phyloP scores from a whole-genome alignment of 306 rosid genomes.

The Cotoneaster glaucophyllus region DNA sequence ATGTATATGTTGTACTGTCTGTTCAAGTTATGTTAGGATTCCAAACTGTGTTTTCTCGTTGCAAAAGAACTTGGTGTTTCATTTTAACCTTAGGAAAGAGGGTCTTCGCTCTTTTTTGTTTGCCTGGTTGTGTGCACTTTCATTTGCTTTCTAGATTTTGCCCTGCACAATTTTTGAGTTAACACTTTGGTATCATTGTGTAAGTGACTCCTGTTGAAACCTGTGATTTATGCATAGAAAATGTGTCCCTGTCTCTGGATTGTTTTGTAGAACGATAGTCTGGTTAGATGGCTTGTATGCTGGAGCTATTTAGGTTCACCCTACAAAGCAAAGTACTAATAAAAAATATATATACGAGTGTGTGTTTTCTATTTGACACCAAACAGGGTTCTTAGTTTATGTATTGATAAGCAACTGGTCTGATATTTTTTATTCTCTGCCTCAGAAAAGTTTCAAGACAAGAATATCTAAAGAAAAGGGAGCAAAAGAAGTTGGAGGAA shows the following conservation, averaged over 20 bases:
- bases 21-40: too few relatives aligned
- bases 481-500: slow-evolving; percentile 83
- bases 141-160: too few relatives aligned
- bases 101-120: too few relatives aligned
- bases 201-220: not conserved
- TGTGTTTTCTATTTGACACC: not conserved
- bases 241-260: not conserved
- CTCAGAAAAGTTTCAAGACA: slow-evolving; percentile 80
- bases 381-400: not conserved
- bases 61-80: too few relatives aligned
- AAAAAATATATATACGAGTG: not conserved
- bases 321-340: not conserved
- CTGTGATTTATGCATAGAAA: not conserved
- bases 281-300: not conserved
- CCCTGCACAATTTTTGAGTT: too few relatives aligned
- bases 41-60: too few relatives aligned
- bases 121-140: too few relatives aligned
- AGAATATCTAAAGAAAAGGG: slow-evolving; percentile 89
- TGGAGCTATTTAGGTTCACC: not conserved
- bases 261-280: not conserved
- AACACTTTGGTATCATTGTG: not conserved
- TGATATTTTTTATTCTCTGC: slow-evolving; percentile 6
- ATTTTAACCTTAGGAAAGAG: too few relatives aligned
- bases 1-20: too few relatives aligned
- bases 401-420: slow-evolving; percentile 9